Evolutionary conservation across 2,329 filamentous ascomycete species (phyloP), one percentile per base, ranked within the genome.

Genomic region (Fusarium dimerum): DNA sequence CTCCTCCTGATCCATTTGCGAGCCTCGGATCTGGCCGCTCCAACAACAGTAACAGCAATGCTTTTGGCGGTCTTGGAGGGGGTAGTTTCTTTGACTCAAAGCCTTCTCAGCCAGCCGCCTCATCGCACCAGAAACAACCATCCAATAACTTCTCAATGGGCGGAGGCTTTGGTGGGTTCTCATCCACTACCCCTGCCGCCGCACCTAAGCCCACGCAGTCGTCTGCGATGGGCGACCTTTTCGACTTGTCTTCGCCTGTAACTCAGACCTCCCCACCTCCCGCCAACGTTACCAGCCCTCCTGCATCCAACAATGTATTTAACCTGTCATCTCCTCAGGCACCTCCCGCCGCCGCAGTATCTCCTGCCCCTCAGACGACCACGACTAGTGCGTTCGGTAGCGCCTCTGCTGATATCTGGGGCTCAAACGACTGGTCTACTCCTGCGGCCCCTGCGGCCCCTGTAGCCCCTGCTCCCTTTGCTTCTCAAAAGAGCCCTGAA

Each of bases 31-130:
- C 67, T 59, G 66, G 66, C 30, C 70, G 73, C 3, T 66, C 69
- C 11, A 59, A 68, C 2, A 75, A 70, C 39, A 68, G 51, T 39
- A 68, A 69, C 34, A 65, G 52, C 47, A 71, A 58, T 54, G 74
- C 78, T 1, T 83, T 85, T 59, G 74, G 78, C 10, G 75, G 76
- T 12, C 69, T 85, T 43, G 81, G 87, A 55, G 89, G 91, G 47
- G 91, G 92, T 44, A 83, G 88, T 68, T 94, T 97, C 72, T 97
- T 97, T 67, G 87, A 95, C 65, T 75, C 81, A 18, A 85, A 88
- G 63, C 82, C 87, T n/a, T 74, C 84, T 2, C 85, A 84, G 50
- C 71, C 83, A 15, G 71, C 80, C 10, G 71, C 76, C 47, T 68
- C 78, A 46, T 63, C 71, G 2, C 82, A 80, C 47, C 78, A 83